Base-by-base conservation (phyloP, 345 rosid species). In the Moricandia arvensis region DNA sequence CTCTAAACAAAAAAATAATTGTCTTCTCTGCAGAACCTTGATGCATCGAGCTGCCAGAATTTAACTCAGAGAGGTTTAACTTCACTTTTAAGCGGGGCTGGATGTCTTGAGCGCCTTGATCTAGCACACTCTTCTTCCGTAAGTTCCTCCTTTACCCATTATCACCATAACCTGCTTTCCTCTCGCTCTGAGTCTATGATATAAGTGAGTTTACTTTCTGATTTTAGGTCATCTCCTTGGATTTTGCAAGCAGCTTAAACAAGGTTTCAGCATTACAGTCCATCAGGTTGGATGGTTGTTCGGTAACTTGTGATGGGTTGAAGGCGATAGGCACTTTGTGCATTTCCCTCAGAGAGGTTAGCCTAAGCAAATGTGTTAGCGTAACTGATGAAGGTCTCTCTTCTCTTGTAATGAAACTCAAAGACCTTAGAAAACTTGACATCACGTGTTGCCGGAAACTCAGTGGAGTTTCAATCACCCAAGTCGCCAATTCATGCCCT, bases 401-500 rank as follows among this genome's bases (percentile, higher is more conserved):
- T 66, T 68, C 74, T 54, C 63, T 83, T 6, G 81, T 83, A 16
- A 72, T 62, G 68, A 71, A 79, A 51, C 78, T 74, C 66, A 81
- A 81, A 74, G 65, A 68, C 49, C 67, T 84, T 51, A 81, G 68
- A 69, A 84, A 79, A 75, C 80, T 84, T 51, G 83, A 84, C 74
- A 76, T 81, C 74, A 84, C 85, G 27, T 84, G 87, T 67, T 84
- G 87, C 67, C 87, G 83, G 66, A 81, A 81, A 71, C 72, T 84
- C 74, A 81, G 78, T 65, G 73, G 80, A 71, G 73, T 38, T 24
- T 79, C 85, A 27, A 71, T 84, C 58, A 77, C 77, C 71, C 79
- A 68, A 61, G 55, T 84, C 34, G 80, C 83, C 34, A 79, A 13
- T 63, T 84, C 85, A 15, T 81, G 87, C 41, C 75, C 59, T 59